A percentile compares a stretch with the other conserved stretches of the same genome.
Evolutionary conservation across 306 rosid species (phyloP).

Genomic region (Rosa rugosa): DNA sequence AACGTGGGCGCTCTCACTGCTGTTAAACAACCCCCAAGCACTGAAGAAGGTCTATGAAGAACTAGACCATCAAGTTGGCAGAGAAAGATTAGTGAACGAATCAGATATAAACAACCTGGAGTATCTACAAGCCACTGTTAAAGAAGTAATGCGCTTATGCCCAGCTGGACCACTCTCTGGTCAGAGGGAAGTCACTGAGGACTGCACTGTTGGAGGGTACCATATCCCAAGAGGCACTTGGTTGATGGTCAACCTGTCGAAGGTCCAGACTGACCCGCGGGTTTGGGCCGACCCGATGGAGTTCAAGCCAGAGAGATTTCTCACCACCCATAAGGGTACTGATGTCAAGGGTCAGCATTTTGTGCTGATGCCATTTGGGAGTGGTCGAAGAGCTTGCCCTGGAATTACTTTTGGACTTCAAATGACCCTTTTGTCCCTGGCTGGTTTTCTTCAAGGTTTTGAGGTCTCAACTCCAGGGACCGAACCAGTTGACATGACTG

Average conservation of each 20-base stretch:
- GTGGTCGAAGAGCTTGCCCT: slow-evolving; percentile 63
- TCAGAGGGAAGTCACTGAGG: slow-evolving; percentile 33
- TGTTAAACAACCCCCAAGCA: slow-evolving; percentile 36
- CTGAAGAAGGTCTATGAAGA: slow-evolving; percentile 42
- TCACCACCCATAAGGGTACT: slow-evolving; percentile 39
- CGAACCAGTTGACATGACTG: slow-evolving; percentile 49
- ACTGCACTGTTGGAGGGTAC: slow-evolving; percentile 45
- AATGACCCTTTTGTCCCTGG: slow-evolving; percentile 36
- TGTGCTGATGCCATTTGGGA: slow-evolving; percentile 53
- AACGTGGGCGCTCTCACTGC: slow-evolving; percentile 37
- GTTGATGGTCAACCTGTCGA: slow-evolving; percentile 45
- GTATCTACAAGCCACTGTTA: slow-evolving; percentile 54
- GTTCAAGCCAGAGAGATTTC: slow-evolving; percentile 59
- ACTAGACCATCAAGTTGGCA: slow-evolving; percentile 54
- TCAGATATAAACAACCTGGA: slow-evolving; percentile 42
- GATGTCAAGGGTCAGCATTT: slow-evolving; percentile 49
- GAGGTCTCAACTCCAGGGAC: slow-evolving; percentile 28
- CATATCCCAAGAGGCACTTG: slow-evolving; percentile 42
- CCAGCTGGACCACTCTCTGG: slow-evolving; percentile 50
- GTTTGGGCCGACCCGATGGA: slow-evolving; percentile 48
- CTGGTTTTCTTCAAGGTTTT: slow-evolving; percentile 49
- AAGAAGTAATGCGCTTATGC: slow-evolving; percentile 49
- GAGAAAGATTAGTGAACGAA: slow-evolving; percentile 42
- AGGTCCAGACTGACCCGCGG: slow-evolving; percentile 51
- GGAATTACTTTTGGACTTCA: slow-evolving; percentile 40